A percentile compares a stretch with the other conserved stretches of the same genome.
Conservation (phyloP, 306 rosid genomes). For the Cicer judaicum region DNA sequence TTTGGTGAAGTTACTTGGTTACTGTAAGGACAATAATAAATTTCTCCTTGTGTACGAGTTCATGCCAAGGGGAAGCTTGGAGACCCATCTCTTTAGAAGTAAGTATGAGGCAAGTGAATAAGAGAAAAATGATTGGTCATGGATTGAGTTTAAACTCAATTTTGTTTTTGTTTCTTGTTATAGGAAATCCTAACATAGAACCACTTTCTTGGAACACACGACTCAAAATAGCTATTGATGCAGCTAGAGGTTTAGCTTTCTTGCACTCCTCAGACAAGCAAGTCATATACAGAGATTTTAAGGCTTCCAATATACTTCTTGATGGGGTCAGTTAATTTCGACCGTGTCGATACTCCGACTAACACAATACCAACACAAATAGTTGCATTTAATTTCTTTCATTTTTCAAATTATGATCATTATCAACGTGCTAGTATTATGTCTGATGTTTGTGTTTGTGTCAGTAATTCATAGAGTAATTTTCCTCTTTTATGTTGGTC, state of each 20-base stretch:
- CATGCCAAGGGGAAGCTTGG: slow-evolving; percentile 89
- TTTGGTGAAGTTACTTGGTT: slow-evolving; percentile 81
- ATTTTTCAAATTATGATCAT: too few species aligned
- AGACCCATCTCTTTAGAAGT: slow-evolving; percentile 90
- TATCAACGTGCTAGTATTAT: too few species aligned
- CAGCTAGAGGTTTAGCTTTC: slow-evolving; percentile 87
- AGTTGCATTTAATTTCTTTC: background rate
- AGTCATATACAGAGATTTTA: slow-evolving; percentile 90
- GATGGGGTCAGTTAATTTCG: slow-evolving; percentile 66
- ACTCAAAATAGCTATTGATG: slow-evolving; percentile 78
- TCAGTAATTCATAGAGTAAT: too few species aligned
- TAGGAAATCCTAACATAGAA: slow-evolving; percentile 59
- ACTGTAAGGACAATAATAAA: slow-evolving; percentile 68
- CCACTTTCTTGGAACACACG: slow-evolving; percentile 77
- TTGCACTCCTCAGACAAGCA: slow-evolving; percentile 73
- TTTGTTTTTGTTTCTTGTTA: slow-evolving; percentile 29
- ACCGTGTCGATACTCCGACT: too few species aligned
- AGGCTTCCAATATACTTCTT: slow-evolving; percentile 89
- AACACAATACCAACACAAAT: too few species aligned
- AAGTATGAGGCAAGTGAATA: slow-evolving; percentile 60
- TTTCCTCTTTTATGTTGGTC: too few species aligned
- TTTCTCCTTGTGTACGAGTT: slow-evolving; percentile 92
- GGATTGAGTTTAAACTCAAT: slow-evolving; percentile 18
- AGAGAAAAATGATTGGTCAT: background rate
- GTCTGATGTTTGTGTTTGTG: too few species aligned